These are phyloP conservation scores for Scopulariopsis brevicaulis DNA, from an alignment of 2,329 filamentous ascomycete species.

Conservation along the genomic window DNA sequence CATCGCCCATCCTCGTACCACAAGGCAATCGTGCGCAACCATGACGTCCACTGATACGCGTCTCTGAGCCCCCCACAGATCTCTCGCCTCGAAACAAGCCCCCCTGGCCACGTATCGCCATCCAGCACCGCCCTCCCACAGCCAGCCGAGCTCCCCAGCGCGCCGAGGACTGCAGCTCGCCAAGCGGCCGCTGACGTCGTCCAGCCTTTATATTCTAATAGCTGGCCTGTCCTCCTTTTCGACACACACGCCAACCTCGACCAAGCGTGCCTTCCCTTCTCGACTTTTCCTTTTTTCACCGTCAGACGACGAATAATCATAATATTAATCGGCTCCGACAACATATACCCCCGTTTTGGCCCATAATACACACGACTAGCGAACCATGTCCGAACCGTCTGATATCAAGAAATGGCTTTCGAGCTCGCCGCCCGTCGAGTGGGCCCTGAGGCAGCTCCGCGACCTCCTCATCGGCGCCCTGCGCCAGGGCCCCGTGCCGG, in stretches of 20 bases:
- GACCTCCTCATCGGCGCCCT: slow-evolving; percentile 82
- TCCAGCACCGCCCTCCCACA: background rate
- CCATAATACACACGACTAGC: background rate
- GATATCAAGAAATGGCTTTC: slow-evolving; percentile 57
- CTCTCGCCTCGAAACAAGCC: background rate
- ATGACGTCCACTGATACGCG: background rate
- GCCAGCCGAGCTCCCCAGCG: background rate
- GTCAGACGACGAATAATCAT: background rate
- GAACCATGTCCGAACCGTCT: slow-evolving; percentile 40
- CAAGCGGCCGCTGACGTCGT: background rate
- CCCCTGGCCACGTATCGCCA: background rate
- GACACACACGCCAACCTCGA: background rate
- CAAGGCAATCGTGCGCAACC: background rate
- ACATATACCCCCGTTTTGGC: background rate
- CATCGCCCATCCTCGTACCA: too few relatives aligned
- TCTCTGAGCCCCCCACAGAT: background rate
- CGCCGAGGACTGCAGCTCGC: background rate
- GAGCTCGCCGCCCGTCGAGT: slow-evolving; percentile 85
- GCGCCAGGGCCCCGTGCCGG: slow-evolving; percentile 81
- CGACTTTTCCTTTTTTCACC: background rate
- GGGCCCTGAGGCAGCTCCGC: slow-evolving; percentile 66
- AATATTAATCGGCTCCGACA: background rate
- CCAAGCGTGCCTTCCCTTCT: background rate
- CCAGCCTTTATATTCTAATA: background rate
- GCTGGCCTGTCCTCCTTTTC: background rate